phyloP scores from a whole-genome alignment of 2,329 filamentous ascomycete genomes.

The Fusarium paranaense region DNA sequence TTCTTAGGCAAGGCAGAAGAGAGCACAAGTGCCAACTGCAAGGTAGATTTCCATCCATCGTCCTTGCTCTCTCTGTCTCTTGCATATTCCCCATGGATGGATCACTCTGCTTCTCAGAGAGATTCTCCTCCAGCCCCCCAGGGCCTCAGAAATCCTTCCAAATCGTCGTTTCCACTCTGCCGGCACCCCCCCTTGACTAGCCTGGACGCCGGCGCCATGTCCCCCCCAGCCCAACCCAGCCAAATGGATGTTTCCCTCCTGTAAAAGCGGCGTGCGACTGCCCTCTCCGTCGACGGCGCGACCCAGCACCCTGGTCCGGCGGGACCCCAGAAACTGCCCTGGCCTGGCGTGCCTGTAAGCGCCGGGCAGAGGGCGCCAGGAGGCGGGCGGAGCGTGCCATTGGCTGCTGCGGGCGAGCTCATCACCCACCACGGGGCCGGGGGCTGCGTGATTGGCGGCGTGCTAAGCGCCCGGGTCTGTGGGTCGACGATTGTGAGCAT shows the following conservation, averaged over 20 bases:
- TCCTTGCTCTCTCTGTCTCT: not conserved
- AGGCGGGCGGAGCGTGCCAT: constrained; percentile 33
- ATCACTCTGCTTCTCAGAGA: not conserved
- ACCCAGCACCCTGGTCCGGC: constrained; percentile 45
- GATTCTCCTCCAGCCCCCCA: not conserved
- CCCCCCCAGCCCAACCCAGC: too few species aligned
- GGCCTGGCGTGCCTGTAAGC: constrained; percentile 44
- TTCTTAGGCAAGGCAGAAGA: constrained; percentile 25
- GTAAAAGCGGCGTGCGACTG: constrained; percentile 39
- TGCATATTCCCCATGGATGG: not conserved
- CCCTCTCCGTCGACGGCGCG: constrained; percentile 24
- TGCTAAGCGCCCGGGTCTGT: constrained; percentile 50
- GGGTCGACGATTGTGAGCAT: constrained; percentile 35
- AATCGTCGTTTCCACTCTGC: constrained; percentile 15
- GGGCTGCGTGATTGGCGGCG: constrained; percentile 48
- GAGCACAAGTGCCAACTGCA: constrained; percentile 11
- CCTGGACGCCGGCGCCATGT: not conserved
- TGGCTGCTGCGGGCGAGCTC: constrained; percentile 43
- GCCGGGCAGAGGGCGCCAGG: constrained; percentile 42
- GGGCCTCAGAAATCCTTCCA: constrained; percentile 15
- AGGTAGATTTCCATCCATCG: not conserved
- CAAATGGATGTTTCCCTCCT: not conserved
- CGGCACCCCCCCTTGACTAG: constrained; percentile 22
- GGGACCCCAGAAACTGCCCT: constrained; percentile 19
- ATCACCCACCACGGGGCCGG: constrained; percentile 48